Evolutionary conservation across 495 filamentous ascomycete species (phyloP).

Genomic region (Articulospora tetracladia): DNA sequence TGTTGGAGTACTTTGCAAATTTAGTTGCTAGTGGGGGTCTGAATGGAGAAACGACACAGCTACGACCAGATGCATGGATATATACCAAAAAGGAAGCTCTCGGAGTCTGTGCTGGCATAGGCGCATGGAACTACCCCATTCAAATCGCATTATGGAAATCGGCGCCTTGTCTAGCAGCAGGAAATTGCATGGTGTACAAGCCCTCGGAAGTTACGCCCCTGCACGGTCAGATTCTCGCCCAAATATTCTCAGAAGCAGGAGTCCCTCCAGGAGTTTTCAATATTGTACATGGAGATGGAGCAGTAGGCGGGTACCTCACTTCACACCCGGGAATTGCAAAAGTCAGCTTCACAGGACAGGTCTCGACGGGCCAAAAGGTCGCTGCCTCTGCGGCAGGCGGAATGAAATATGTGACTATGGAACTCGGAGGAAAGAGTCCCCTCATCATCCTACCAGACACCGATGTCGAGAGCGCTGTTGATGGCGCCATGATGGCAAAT

Average conservation of each 20-base stretch:
- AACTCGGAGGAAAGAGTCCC: slow-evolving; percentile 78
- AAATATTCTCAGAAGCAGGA: slow-evolving; percentile 69
- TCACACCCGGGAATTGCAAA: slow-evolving; percentile 67
- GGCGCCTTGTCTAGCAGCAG: slow-evolving; percentile 75
- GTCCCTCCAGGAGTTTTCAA: slow-evolving; percentile 79
- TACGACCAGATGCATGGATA: slow-evolving; percentile 68
- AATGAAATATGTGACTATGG: slow-evolving; percentile 86
- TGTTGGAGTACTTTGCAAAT: slow-evolving; percentile 73
- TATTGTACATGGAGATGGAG: slow-evolving; percentile 69
- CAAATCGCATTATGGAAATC: slow-evolving; percentile 88
- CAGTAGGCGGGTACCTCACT: slow-evolving; percentile 66
- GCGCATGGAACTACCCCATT: slow-evolving; percentile 84
- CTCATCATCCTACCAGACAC: slow-evolving; percentile 68
- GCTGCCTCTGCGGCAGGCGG: slow-evolving; percentile 63
- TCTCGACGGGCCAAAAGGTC: slow-evolving; percentile 71
- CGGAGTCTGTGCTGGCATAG: slow-evolving; percentile 75
- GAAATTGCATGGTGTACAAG: slow-evolving; percentile 87
- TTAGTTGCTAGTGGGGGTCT: slow-evolving; percentile 64
- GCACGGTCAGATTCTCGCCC: slow-evolving; percentile 63
- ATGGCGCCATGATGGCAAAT: slow-evolving; percentile 86
- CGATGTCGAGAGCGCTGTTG: slow-evolving; percentile 66
- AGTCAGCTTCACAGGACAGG: slow-evolving; percentile 82
- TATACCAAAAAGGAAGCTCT: slow-evolving; percentile 72
- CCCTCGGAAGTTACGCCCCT: slow-evolving; percentile 77
- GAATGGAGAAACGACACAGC: slow-evolving; percentile 63